Base-by-base conservation (phyloP, 768 basidiomycete species). In the Tulasnella sp. region DNA sequence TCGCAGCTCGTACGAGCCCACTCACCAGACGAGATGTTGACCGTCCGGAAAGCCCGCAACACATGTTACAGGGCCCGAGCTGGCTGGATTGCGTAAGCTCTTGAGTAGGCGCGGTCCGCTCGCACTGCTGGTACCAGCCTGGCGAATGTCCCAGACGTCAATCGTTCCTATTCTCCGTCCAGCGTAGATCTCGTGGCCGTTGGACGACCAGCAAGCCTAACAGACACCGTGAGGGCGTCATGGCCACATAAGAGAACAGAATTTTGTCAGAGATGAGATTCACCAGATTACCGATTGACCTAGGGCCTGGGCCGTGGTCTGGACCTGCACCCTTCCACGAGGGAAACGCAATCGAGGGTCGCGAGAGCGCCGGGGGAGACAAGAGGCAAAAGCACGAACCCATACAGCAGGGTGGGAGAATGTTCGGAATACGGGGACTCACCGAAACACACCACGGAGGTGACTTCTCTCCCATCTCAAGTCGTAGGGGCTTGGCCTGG, bases 381-480 rank as follows among this genome's bases (percentile, higher is more conserved):
- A 59, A 59, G 52, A 59, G 26, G 32, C 52, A 59, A 2, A 12
- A 32, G 5, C 44, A n/a, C n/a, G n/a, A 26, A 47, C 26, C 52
- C 52, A 59, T 4, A 59, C 26, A 32, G 22, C 26, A 59, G 52
- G 52, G 52, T 59, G n/a, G 41, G 69, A 62, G 64, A 41, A 41
- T 66, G 36, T 66, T 37, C 64, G 52, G 73, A n/a, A 40, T 37
- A 59, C 59, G 62, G 22, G 19, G 9, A 79, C 88, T 77, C 80
- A 98, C 96, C 75, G 95, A 95, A 77, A 96, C 86, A 80, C 94
- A 97, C 94, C 95, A 98, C 12, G 93, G 94, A 36, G 94, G 94
- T 26, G 92, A 93, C 80, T 92, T 94, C 75, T 95, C 95, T 77
- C 89, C 90, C 84, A 93, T 88, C 87, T 90, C 90, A 69, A 98